Conservation (phyloP, 148 eudicot species). For the Drosera capensis region DNA sequence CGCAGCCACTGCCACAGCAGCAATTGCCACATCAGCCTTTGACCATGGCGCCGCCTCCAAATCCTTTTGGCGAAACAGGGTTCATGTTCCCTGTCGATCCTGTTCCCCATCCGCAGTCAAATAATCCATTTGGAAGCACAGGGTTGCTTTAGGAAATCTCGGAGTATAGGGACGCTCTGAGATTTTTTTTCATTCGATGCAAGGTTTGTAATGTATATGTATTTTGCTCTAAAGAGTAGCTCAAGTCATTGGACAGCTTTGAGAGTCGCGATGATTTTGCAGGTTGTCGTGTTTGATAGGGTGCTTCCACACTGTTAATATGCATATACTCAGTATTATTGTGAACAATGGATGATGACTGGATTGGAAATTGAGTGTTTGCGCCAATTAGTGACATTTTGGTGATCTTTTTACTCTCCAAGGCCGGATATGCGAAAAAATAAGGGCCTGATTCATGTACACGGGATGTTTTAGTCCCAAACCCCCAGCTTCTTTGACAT, state of each 20-base stretch:
- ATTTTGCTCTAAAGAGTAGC: neutral
- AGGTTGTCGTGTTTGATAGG: neutral
- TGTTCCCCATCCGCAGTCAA: constrained; percentile 15
- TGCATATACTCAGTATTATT: too few species aligned
- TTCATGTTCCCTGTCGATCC: constrained; percentile 20
- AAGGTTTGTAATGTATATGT: neutral
- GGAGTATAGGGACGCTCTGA: neutral
- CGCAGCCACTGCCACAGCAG: too few species aligned
- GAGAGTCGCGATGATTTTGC: neutral
- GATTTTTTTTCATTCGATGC: neutral
- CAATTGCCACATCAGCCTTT: constrained; percentile 32
- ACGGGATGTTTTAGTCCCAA: too few species aligned
- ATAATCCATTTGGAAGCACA: constrained; percentile 30
- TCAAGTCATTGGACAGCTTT: neutral
- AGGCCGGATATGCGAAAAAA: too few species aligned
- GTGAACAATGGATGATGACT: too few species aligned
- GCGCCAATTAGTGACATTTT: too few species aligned
- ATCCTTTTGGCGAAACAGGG: constrained; percentile 24
- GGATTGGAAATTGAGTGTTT: too few species aligned
- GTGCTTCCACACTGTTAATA: neutral
- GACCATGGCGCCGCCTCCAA: constrained; percentile 8
- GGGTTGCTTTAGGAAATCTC: constrained; percentile 14
- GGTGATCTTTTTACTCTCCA: too few species aligned
- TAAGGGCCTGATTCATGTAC: too few species aligned
- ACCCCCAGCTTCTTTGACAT: too few species aligned